Percentiles rank a stretch among this genome's conserved stretches.
These are phyloP conservation scores for Emergomyces pasteurianus DNA, from an alignment of 2,329 filamentous ascomycete genomes.

Conservation along the genomic window DNA sequence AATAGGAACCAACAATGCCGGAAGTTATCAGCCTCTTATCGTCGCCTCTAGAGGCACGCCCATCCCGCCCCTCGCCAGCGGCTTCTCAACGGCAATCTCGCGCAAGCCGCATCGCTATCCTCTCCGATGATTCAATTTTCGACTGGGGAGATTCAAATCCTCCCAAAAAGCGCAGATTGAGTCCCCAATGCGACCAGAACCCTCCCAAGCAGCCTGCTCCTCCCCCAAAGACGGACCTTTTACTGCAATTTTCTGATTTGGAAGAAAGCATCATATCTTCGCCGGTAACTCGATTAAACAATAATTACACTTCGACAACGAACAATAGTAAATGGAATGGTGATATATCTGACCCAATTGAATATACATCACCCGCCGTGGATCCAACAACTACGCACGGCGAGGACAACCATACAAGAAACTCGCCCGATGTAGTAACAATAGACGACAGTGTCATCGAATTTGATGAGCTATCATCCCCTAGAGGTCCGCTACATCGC, in stretches of 20 bases:
- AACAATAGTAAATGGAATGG: conserved; percentile 10
- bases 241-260: neutral
- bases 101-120: neutral
- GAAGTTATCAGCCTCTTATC: conserved; percentile 27
- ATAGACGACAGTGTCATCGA: conserved; percentile 20
- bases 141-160: conserved; percentile 7
- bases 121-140: conserved; percentile 7
- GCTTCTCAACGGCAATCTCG: neutral
- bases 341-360: conserved; percentile 29
- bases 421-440: conserved; percentile 21
- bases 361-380: conserved; percentile 31
- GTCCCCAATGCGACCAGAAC: conserved; percentile 12
- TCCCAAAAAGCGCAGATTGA: conserved; percentile 21
- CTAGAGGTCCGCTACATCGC: conserved; percentile 13
- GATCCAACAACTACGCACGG: conserved; percentile 11
- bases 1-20: conserved; percentile 17
- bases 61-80: neutral
- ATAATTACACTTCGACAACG: neutral
- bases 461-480: conserved; percentile 15
- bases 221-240: neutral
- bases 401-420: conserved; percentile 5
- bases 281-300: neutral
- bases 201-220: conserved; percentile 4
- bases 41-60: conserved; percentile 10
- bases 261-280: neutral